phyloP scores from a whole-genome alignment of 1,284 basidiomycete genomes.

The Cutaneotrichosporon cyanovorans region DNA sequence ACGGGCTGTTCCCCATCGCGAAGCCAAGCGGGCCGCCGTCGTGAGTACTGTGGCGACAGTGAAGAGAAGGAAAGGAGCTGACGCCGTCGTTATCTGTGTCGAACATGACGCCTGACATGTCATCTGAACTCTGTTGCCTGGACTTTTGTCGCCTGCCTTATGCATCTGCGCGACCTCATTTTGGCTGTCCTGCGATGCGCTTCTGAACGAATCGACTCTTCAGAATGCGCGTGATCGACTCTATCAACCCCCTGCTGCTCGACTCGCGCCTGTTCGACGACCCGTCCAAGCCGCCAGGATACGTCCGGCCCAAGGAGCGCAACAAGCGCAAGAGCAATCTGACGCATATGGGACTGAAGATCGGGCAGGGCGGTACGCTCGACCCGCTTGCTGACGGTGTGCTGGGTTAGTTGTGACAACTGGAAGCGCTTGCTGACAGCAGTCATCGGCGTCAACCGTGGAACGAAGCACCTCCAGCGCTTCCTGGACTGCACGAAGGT shows the following conservation, averaged over 20 bases:
- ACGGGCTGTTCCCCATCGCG: conserved; percentile 45
- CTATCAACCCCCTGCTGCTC: conserved; percentile 70
- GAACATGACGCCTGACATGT: no score
- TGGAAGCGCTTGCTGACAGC: neutral
- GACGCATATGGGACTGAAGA: conserved; percentile 40
- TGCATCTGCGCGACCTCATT: neutral
- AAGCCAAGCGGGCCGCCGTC: conserved; percentile 46
- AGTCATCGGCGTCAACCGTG: conserved; percentile 87
- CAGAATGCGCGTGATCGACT: conserved; percentile 85
- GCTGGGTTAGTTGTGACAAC: conserved; percentile 52
- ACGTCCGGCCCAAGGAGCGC: conserved; percentile 9
- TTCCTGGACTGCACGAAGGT: conserved; percentile 92
- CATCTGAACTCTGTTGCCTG: no score
- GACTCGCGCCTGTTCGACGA: conserved; percentile 73
- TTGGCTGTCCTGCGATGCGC: neutral
- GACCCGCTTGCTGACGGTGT: conserved; percentile 85
- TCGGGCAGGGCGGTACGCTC: conserved; percentile 58
- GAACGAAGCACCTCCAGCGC: conserved; percentile 76
- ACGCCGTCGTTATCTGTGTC: no score
- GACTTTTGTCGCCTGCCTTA: no score
- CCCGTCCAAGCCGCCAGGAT: conserved; percentile 18
- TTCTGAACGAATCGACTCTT: neutral
- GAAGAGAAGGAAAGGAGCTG: no score
- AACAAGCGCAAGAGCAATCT: conserved; percentile 37
- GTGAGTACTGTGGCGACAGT: conserved; percentile 19